Evolutionary conservation across 148 eudicot species (phyloP).

Genomic region (Rhododendron ovatum): DNA sequence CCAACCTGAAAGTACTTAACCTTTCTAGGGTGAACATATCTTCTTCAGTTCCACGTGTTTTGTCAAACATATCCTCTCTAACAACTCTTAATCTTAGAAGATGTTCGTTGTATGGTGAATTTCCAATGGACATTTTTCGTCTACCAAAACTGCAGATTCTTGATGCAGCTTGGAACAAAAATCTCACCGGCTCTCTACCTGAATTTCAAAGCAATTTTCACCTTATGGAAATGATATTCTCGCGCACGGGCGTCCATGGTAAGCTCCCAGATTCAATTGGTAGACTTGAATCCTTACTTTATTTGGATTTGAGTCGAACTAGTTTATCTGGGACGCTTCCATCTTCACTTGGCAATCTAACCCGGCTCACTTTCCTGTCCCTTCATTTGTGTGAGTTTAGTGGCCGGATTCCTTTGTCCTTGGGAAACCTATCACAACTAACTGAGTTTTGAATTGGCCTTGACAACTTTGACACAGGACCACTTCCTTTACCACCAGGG

Average conservation of each 20-base stretch:
- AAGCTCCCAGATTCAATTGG: slow-evolving; percentile 16
- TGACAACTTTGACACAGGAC: neutral
- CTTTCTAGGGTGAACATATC: slow-evolving; percentile 1
- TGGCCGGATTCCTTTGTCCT: neutral
- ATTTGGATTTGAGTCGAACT: neutral
- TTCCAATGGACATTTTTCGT: neutral
- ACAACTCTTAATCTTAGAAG: neutral
- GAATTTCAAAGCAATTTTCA: slow-evolving; percentile 9
- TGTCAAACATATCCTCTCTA: too few species aligned
- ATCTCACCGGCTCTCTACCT: neutral
- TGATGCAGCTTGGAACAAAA: neutral
- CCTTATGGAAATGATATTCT: neutral
- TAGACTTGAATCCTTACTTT: slow-evolving; percentile 8
- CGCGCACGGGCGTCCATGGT: neutral
- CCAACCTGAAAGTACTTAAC: slow-evolving; percentile 5
- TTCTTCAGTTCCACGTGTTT: too few species aligned
- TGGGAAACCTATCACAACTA: neutral
- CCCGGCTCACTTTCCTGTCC: neutral
- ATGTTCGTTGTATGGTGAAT: neutral
- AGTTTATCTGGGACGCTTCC: slow-evolving; percentile 21
- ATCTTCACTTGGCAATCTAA: slow-evolving; percentile 10
- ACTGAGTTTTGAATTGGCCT: accelerated
- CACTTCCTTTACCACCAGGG: too few species aligned
- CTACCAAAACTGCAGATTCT: neutral
- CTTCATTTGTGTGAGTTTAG: neutral